Conservation (phyloP, 495 filamentous ascomycete genomes). For the Penicillium crystallinum region DNA sequence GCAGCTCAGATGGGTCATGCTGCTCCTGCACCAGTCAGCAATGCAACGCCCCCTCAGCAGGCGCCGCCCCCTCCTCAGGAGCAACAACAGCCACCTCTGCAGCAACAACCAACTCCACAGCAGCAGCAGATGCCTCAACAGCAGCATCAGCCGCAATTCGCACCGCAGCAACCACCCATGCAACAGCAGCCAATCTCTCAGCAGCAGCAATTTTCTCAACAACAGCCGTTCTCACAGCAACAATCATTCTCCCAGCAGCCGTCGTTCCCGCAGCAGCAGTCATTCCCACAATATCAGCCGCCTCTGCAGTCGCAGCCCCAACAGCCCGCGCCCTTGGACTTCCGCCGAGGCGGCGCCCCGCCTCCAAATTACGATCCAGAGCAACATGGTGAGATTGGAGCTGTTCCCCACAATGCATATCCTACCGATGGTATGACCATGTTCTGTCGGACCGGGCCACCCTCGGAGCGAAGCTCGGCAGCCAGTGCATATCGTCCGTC, state of each 20-base stretch:
- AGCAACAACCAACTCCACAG: not conserved
- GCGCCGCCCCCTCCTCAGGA: conserved; percentile 2
- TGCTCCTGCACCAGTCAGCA: conserved; percentile 40
- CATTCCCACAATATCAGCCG: not conserved
- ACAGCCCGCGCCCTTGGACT: conserved; percentile 45
- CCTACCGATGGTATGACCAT: conserved; percentile 98
- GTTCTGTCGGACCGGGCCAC: conserved; percentile 83
- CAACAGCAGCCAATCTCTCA: not conserved
- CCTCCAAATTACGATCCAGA: conserved; percentile 48
- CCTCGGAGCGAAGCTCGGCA: conserved; percentile 77
- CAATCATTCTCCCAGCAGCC: conserved; percentile 1
- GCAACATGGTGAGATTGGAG: conserved; percentile 59
- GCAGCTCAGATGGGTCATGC: conserved; percentile 58
- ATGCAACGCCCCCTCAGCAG: conserved; percentile 15
- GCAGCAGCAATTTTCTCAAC: not conserved
- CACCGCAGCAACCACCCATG: not conserved
- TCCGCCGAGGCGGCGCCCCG: conserved; percentile 44
- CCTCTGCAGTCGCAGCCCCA: not conserved
- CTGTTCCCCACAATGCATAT: conserved; percentile 87
- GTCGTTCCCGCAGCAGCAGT: not conserved
- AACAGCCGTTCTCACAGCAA: not conserved
- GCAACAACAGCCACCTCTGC: not conserved
- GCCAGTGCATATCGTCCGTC: conserved; percentile 70
- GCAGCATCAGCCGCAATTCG: not conserved
- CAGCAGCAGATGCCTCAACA: not conserved